These are phyloP conservation scores for Syncephalastrum monosporum DNA, from an alignment of 371 early-diverging fungal genomes.

Conservation along the genomic window DNA sequence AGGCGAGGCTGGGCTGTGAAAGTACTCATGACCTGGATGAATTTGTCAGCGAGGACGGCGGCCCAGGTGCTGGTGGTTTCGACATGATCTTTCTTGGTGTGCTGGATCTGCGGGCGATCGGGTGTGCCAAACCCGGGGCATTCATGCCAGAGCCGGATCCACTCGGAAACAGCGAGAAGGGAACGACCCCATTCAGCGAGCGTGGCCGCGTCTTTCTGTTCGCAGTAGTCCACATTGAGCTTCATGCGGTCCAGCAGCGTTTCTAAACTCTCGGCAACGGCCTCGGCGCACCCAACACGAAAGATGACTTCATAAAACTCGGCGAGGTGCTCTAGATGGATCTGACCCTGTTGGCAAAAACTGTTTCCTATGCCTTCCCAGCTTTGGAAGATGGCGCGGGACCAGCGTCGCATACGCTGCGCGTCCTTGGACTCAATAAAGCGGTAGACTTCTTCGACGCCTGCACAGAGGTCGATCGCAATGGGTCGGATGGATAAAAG, in stretches of 20 bases:
- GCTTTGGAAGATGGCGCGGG: slow-evolving; percentile 39
- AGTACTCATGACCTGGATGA: slow-evolving; percentile 32
- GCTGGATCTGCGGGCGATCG: neutral
- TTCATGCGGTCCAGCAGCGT: slow-evolving; percentile 39
- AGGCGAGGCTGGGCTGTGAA: slow-evolving; percentile 2
- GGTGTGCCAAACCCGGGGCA: no score
- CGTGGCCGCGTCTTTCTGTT: slow-evolving; percentile 11
- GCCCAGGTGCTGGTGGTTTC: slow-evolving; percentile 9
- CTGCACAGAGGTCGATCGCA: slow-evolving; percentile 19
- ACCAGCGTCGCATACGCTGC: slow-evolving; percentile 25
- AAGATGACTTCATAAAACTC: slow-evolving; percentile 11
- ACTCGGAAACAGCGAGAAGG: slow-evolving; percentile 27
- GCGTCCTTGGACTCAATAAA: neutral
- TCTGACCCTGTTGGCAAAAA: slow-evolving; percentile 5
- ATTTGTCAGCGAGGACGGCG: slow-evolving; percentile 31
- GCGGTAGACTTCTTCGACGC: slow-evolving; percentile 19
- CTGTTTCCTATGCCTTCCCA: slow-evolving; percentile 51
- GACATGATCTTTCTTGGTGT: slow-evolving; percentile 1
- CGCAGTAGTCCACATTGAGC: slow-evolving; percentile 26
- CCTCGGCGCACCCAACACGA: slow-evolving; percentile 13
- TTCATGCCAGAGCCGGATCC: slow-evolving; percentile 20
- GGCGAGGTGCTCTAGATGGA: slow-evolving; percentile 4
- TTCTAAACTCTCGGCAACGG: slow-evolving; percentile 39
- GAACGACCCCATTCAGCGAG: slow-evolving; percentile 42
- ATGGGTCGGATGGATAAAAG: slow-evolving; percentile 28